Conservation (phyloP, 2,329 filamentous ascomycete species). For the Cucurbitaria berberidis region DNA sequence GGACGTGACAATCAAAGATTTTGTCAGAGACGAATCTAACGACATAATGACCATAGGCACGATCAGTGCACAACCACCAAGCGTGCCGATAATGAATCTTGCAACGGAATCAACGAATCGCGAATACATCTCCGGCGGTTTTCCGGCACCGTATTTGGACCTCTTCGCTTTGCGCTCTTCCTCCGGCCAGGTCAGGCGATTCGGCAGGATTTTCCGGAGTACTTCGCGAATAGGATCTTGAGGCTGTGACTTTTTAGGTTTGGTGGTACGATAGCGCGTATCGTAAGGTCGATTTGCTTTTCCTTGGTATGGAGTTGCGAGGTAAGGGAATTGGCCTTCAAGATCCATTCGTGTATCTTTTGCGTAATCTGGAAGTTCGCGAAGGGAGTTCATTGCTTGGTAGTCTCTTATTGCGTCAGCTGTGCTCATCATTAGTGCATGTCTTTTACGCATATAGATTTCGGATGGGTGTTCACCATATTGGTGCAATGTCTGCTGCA, state of each 20-base stretch:
- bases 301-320: neutral
- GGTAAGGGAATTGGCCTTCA: neutral
- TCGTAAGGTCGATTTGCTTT: neutral
- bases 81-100: neutral
- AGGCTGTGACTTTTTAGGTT: neutral
- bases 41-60: neutral
- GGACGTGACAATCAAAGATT: neutral
- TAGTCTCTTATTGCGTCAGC: neutral
- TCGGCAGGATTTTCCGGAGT: neutral
- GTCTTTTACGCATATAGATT: no score
- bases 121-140: neutral
- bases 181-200: neutral
- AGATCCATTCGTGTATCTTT: neutral
- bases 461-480: neutral
- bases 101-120: neutral
- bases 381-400: neutral
- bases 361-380: neutral
- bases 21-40: neutral
- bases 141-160: neutral
- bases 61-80: neutral
- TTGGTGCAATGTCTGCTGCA: neutral
- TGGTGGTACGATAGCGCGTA: neutral
- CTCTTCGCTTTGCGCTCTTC: neutral
- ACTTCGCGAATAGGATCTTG: neutral
- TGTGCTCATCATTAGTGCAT: neutral